Percentiles rank a stretch among this genome's conserved stretches.
Evolutionary conservation across 805 yeast genomes (phyloP).

Genomic region (Ogataea thermomethanolica): DNA sequence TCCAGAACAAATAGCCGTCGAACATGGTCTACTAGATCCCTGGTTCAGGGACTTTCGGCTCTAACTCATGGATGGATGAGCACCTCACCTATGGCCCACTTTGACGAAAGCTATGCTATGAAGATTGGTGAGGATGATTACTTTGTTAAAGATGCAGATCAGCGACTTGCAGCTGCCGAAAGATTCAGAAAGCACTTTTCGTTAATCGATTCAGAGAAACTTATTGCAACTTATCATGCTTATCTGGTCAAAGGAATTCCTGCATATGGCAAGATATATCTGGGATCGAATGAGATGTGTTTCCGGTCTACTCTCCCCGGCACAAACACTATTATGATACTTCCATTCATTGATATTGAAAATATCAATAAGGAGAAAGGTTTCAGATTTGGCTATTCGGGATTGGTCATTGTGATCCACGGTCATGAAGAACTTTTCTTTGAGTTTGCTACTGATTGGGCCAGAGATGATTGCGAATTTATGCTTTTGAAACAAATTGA

Average conservation of each 20-base stretch:
- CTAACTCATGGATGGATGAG: slow-evolving; percentile 26
- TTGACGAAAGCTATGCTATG: slow-evolving; percentile 37
- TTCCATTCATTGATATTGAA: slow-evolving; percentile 74
- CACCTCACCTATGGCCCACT: slow-evolving; percentile 46
- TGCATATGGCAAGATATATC: slow-evolving; percentile 75
- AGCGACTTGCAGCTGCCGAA: slow-evolving; percentile 45
- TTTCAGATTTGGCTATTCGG: slow-evolving; percentile 64
- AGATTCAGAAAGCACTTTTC: slow-evolving; percentile 67
- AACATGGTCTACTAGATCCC: slow-evolving; percentile 26
- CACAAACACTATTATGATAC: slow-evolving; percentile 70
- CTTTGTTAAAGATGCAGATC: slow-evolving; percentile 43
- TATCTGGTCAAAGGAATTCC: slow-evolving; percentile 72
- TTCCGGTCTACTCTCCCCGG: slow-evolving; percentile 81
- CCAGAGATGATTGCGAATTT: slow-evolving; percentile 71
- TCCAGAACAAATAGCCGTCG: slow-evolving; percentile 8
- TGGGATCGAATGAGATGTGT: slow-evolving; percentile 68
- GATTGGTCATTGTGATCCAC: slow-evolving; percentile 62
- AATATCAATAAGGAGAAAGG: slow-evolving; percentile 66
- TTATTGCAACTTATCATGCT: slow-evolving; percentile 68
- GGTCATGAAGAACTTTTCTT: slow-evolving; percentile 76
- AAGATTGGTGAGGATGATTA: slow-evolving; percentile 45
- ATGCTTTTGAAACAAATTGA: slow-evolving; percentile 52
- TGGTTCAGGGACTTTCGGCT: slow-evolving; percentile 30
- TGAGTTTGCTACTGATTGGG: slow-evolving; percentile 62
- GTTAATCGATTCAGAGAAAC: slow-evolving; percentile 44